Evolutionary conservation across 805 yeast species (phyloP).

Genomic region (Wickerhamomyces mucosus): DNA sequence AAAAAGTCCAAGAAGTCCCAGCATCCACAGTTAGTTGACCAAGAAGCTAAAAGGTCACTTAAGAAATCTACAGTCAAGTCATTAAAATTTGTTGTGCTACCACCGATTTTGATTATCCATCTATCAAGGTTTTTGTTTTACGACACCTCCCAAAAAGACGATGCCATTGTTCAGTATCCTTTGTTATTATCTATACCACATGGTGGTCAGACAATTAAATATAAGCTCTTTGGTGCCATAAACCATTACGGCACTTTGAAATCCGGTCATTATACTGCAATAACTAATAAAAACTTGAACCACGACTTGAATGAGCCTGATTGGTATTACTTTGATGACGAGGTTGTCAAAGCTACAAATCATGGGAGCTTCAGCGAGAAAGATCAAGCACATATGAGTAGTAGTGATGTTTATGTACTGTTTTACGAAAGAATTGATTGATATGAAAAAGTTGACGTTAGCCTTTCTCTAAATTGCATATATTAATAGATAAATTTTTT

Average conservation of each 20-base stretch:
- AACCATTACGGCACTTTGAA: constrained; percentile 63
- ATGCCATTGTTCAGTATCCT: constrained; percentile 47
- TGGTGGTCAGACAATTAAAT: constrained; percentile 28
- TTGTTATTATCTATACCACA: constrained; percentile 38
- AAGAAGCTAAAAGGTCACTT: constrained; percentile 12
- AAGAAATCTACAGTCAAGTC: constrained; percentile 50
- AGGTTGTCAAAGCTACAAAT: constrained; percentile 35
- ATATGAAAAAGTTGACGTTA: too few species aligned
- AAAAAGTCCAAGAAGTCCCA: constrained; percentile 1
- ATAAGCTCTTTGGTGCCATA: constrained; percentile 52
- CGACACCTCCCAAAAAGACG: constrained; percentile 43
- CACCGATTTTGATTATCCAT: constrained; percentile 72
- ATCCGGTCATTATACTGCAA: constrained; percentile 71
- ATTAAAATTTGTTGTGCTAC: constrained; percentile 67
- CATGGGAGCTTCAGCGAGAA: constrained; percentile 38
- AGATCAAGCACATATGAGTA: constrained; percentile 28
- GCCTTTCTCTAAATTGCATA: too few species aligned
- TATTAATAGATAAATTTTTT: too few species aligned
- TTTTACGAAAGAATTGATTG: constrained; percentile 42
- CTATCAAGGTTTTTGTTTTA: constrained; percentile 65
- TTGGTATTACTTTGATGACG: constrained; percentile 78
- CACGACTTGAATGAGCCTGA: constrained; percentile 30
- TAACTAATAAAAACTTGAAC: constrained; percentile 40
- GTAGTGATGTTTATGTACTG: constrained; percentile 58
- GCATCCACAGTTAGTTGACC: background rate